Conservation (phyloP, 805 yeast species). For the Zygotorulaspora florentina region DNA sequence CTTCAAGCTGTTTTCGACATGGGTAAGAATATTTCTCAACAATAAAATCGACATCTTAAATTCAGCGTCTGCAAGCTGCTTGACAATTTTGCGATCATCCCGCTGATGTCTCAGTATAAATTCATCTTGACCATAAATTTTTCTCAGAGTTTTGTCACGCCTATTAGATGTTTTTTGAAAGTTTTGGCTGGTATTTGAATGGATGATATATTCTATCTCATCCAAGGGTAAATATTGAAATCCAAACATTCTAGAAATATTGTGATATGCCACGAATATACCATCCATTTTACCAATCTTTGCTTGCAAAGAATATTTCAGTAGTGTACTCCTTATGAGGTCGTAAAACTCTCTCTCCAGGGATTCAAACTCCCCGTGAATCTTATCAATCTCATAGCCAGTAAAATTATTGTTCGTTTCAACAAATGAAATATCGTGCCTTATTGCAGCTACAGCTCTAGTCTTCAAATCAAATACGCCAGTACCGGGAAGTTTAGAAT, state of each 20-base stretch:
- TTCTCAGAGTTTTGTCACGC: constrained; percentile 13
- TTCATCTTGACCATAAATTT: constrained; percentile 22
- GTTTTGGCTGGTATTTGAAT: constrained; percentile 39
- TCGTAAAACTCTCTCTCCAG: constrained; percentile 77
- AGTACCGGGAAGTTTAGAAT: constrained; percentile 73
- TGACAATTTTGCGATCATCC: constrained; percentile 25
- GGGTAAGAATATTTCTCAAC: constrained; percentile 43
- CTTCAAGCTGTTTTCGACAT: constrained; percentile 33
- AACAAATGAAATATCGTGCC: constrained; percentile 68
- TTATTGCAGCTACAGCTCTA: constrained; percentile 80
- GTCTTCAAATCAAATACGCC: constrained; percentile 93
- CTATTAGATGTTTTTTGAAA: constrained; percentile 15
- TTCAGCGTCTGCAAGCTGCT: constrained; percentile 59
- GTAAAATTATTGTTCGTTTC: constrained; percentile 51
- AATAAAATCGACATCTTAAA: constrained; percentile 56
- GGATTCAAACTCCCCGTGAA: constrained; percentile 69
- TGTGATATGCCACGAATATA: constrained; percentile 87
- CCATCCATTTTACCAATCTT: constrained; percentile 97
- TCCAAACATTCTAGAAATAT: constrained; percentile 74
- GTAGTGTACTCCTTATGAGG: constrained; percentile 65
- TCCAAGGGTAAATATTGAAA: constrained; percentile 79
- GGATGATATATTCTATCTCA: constrained; percentile 64
- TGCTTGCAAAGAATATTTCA: constrained; percentile 88
- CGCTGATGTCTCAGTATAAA: constrained; percentile 21
- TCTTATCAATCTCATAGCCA: constrained; percentile 60